Evolutionary conservation across 2,329 filamentous ascomycete genomes (phyloP).

Genomic region (Allantophomopsis cytisporea): DNA sequence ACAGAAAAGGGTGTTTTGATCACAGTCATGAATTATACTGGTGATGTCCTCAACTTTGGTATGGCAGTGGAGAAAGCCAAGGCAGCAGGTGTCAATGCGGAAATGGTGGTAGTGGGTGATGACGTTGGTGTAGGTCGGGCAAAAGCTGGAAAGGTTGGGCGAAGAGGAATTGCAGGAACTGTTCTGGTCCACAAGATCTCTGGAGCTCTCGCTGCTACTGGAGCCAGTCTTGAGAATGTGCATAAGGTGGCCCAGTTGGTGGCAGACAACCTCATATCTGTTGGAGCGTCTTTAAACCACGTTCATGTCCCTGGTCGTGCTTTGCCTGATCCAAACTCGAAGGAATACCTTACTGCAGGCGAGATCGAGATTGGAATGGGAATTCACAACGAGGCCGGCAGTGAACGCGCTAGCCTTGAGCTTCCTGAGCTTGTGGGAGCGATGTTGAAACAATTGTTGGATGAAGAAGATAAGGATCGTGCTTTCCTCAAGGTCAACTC

Average conservation of each 20-base stretch:
- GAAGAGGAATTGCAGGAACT: conserved; percentile 82
- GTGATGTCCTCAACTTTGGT: conserved; percentile 82
- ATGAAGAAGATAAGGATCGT: conserved; percentile 47
- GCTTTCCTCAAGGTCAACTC: conserved; percentile 43
- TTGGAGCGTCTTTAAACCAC: conserved; percentile 75
- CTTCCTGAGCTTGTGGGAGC: conserved; percentile 36
- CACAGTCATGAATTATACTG: conserved; percentile 94
- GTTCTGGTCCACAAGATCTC: conserved; percentile 85
- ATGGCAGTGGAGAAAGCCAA: conserved; percentile 88
- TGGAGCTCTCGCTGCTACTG: conserved; percentile 67
- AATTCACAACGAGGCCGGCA: conserved; percentile 54
- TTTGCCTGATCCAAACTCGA: conserved; percentile 33
- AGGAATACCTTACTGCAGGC: conserved; percentile 37
- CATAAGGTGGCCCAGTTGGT: conserved; percentile 56
- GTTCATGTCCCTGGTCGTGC: conserved; percentile 84
- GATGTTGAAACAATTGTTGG: conserved; percentile 53
- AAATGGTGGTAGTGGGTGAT: conserved; percentile 87
- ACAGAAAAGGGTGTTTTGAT: conserved; percentile 64
- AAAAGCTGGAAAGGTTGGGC: conserved; percentile 80
- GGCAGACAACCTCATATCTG: conserved; percentile 66
- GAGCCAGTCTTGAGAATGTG: conserved; percentile 55
- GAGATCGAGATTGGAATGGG: conserved; percentile 60
- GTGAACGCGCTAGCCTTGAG: conserved; percentile 31
- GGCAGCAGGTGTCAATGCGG: conserved; percentile 60
- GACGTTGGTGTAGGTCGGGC: conserved; percentile 78